Conservation (phyloP, 2,329 filamentous ascomycete species). For the Aspergillus sergii region DNA sequence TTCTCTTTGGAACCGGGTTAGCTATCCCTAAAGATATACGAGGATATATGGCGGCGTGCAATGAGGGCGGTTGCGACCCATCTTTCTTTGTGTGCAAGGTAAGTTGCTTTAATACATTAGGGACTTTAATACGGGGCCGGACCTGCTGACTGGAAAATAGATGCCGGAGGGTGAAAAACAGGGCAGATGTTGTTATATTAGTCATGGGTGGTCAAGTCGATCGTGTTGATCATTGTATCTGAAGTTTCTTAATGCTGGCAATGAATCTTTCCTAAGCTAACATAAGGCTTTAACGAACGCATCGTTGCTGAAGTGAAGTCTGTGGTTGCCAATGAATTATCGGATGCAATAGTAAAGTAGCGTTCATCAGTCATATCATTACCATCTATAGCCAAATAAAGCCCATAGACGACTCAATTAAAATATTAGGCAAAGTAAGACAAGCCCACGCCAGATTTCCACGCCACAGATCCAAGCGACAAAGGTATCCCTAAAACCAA, state of each 20-base stretch:
- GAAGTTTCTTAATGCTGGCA: too few species aligned
- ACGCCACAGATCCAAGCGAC: neutral
- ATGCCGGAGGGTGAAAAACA: neutral
- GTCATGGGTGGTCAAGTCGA: neutral
- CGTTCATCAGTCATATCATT: neutral
- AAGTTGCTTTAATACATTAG: neutral
- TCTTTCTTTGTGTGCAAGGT: neutral
- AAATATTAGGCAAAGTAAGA: neutral
- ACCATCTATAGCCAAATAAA: neutral
- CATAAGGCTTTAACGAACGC: too few species aligned
- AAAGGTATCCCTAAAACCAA: neutral
- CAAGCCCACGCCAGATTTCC: neutral
- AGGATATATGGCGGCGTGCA: neutral
- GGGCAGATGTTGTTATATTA: neutral
- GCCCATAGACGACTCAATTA: neutral
- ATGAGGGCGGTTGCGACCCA: neutral
- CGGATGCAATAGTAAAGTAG: too few species aligned
- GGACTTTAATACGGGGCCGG: accelerated
- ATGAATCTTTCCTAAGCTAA: too few species aligned
- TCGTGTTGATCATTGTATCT: neutral
- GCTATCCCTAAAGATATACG: neutral
- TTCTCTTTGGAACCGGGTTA: neutral
- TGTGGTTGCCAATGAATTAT: too few species aligned
- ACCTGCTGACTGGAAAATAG: neutral
- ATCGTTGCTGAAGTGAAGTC: too few species aligned